phyloP scores from a whole-genome alignment of 495 filamentous ascomycete species.

The Penicillium nucicola region DNA sequence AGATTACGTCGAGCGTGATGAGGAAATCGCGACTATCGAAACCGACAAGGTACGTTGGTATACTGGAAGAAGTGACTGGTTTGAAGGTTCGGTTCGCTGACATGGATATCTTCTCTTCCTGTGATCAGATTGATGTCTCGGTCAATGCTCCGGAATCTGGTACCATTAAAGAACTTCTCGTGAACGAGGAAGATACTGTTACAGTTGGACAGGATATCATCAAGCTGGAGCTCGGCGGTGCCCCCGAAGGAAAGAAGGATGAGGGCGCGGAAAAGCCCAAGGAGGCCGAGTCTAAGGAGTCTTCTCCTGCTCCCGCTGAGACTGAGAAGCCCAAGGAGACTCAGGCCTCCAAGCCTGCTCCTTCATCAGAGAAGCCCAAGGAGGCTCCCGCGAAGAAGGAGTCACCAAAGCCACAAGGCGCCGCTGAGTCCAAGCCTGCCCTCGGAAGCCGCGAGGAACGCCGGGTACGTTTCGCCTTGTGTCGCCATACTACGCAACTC shows the following conservation, averaged over 20 bases:
- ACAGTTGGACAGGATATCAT: constrained; percentile 89
- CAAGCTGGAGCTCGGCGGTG: constrained; percentile 75
- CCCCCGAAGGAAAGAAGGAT: constrained; percentile 55
- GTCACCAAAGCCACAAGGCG: constrained; percentile 23
- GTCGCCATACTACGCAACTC: neutral
- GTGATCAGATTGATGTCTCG: constrained; percentile 78
- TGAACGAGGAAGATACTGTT: constrained; percentile 93
- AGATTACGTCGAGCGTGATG: constrained; percentile 91
- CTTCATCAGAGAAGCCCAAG: constrained; percentile 27
- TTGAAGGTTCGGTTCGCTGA: constrained; percentile 3
- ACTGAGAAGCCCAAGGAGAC: constrained; percentile 41
- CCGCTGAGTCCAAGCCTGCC: constrained; percentile 28
- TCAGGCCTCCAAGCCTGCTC: constrained; percentile 36
- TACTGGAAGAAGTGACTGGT: neutral
- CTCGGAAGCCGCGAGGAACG: constrained; percentile 84
- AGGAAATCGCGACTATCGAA: constrained; percentile 98
- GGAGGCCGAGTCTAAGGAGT: constrained; percentile 31
- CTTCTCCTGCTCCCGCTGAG: constrained; percentile 33
- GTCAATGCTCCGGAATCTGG: constrained; percentile 94
- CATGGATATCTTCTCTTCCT: constrained; percentile 8
- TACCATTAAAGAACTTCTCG: constrained; percentile 87
- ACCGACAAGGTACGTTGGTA: constrained; percentile 83
- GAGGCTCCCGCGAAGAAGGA: constrained; percentile 31
- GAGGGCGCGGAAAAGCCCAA: constrained; percentile 41
- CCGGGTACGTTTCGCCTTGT: constrained; percentile 57